Evolutionary conservation across 1,284 basidiomycete genomes (phyloP), one percentile per base, ranked within the genome.

Genomic region (Puccinia hordei): DNA sequence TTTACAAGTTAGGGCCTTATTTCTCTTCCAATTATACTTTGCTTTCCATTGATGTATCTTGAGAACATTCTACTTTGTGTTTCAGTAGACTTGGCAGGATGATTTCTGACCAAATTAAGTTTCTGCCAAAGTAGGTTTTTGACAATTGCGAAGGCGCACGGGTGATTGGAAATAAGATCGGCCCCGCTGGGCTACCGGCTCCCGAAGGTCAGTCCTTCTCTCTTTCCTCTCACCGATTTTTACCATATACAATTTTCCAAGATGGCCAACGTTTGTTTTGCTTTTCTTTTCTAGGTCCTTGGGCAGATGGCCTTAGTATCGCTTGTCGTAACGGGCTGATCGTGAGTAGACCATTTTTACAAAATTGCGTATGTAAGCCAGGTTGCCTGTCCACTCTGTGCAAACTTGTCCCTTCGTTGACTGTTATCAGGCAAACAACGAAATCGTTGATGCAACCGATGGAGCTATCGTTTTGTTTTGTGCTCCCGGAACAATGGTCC

Each of bases 401-500:
- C 38, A 30, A 10, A 68, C 35, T 33, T 59, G 24, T 0, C 57
- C 35, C 12, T 35, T 27, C 17, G 1, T n/a, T 73, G n/a, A 15
- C 46, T 72, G n/a, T n/a, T 33, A 17, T 19, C 41, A 80, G 78
- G 78, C 78, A 33, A 80, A 73, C 27, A 80, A 80, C n/a, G 78
- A 80, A 59, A 80, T 80, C 61, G 61, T 73, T 17, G 78, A 80
- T 73, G 78, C 78, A 5, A 80, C 78, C 19, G 78, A 80, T 66
- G 78, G 78, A 13, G 78, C 55, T 1, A 80, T 80, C 71, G 78
- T 80, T 35, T 61, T 80, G 38, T 80, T 80, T 80, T 80, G 78
- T 33, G 78, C 78, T 22, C 55, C 78, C 6, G 78, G 78, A 15
- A 80, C 78, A 51, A 53, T 73, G 49, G 76, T 78, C 12, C 38